Evolutionary conservation across 169 alveolate species (phyloP).

Genomic region (Theileria parva): DNA sequence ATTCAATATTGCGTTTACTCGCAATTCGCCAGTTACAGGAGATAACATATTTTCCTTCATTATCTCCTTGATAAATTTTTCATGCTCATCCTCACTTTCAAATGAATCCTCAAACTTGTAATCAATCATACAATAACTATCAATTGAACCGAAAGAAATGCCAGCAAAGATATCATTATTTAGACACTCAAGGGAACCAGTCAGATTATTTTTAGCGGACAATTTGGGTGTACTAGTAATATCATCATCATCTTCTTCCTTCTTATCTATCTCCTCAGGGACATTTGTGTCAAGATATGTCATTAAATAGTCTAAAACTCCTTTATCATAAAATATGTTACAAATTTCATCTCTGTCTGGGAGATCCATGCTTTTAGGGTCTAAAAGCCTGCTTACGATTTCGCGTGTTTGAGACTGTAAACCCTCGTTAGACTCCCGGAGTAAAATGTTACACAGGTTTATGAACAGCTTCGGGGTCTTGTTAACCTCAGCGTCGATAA

Average conservation of each 20-base stretch:
- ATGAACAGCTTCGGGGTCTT: slow-evolving; percentile 40
- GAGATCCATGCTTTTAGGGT: slow-evolving; percentile 77
- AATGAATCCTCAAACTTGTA: not conserved
- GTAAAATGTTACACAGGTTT: slow-evolving; percentile 47
- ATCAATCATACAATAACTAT: too few species aligned
- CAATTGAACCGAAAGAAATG: too few species aligned
- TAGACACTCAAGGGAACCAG: not conserved
- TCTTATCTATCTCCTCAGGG: not conserved
- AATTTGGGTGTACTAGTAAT: not conserved
- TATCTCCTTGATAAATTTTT: not conserved
- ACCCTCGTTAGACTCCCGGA: slow-evolving; percentile 35
- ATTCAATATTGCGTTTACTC: slow-evolving; percentile 58
- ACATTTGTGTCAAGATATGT: slow-evolving; percentile 35
- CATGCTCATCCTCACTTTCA: not conserved
- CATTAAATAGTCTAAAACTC: slow-evolving; percentile 67
- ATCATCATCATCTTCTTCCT: not conserved
- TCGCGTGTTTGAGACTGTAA: slow-evolving; percentile 58
- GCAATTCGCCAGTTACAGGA: not conserved
- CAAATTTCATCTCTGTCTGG: slow-evolving; percentile 79
- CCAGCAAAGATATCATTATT: too few species aligned
- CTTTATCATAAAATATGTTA: slow-evolving; percentile 75
- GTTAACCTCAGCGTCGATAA: slow-evolving; percentile 55
- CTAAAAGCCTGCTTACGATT: slow-evolving; percentile 63
- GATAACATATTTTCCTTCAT: not conserved
- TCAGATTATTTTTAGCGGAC: too few species aligned